Evolutionary conservation across 176 grass and related monocot species (phyloP).

Genomic region (Triticum monococcum): DNA sequence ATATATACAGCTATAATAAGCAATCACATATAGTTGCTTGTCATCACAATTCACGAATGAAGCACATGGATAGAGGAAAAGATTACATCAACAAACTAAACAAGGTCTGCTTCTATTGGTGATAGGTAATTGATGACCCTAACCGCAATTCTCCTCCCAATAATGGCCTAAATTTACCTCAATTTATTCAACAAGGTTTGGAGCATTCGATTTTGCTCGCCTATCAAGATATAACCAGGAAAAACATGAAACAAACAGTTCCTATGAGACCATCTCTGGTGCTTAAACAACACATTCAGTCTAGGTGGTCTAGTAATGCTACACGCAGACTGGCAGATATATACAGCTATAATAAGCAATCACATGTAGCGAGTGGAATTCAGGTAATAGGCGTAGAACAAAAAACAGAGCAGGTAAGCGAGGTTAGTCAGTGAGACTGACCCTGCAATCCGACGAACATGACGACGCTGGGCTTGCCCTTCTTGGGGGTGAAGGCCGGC

Average conservation of each 20-base stretch:
- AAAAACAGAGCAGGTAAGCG: background rate
- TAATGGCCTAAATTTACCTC: background rate
- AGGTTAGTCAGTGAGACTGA: background rate
- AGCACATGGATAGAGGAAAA: background rate
- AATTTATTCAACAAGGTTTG: background rate
- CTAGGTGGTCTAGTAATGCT: background rate
- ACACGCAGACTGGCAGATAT: background rate
- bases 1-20: background rate
- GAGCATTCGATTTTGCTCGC: background rate
- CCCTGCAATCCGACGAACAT: slow-evolving; percentile 81
- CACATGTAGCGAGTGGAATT: background rate
- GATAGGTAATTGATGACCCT: background rate
- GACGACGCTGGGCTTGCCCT: slow-evolving; percentile 61
- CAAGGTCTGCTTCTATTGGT: background rate
- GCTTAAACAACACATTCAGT: background rate
- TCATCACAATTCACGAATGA: background rate
- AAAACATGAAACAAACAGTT: background rate
- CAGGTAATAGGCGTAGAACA: background rate
- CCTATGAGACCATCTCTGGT: background rate
- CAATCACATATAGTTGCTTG: background rate
- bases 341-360: background rate
- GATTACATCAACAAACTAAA: background rate
- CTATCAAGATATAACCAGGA: background rate
- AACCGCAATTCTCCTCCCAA: background rate
- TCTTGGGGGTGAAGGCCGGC: slow-evolving; percentile 65